phyloP scores from a whole-genome alignment of 345 rosid genomes.

The Populus euphratica region DNA sequence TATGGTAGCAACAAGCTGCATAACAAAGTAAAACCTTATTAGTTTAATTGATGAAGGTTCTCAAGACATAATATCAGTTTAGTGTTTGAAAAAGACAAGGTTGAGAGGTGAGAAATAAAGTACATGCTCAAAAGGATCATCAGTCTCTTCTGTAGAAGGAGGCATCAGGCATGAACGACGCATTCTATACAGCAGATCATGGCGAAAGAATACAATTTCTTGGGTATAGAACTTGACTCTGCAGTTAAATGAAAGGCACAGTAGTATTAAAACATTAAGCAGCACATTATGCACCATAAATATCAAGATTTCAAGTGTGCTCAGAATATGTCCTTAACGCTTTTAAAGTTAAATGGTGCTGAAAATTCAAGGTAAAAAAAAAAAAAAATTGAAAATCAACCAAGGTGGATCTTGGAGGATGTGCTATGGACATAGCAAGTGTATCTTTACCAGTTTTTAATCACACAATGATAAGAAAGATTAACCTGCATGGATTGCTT shows the following conservation, averaged over 20 bases:
- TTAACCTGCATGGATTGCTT: constrained; percentile 94
- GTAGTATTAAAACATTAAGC: constrained; percentile 4
- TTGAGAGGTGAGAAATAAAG: constrained; percentile 5
- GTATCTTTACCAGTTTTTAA: neutral
- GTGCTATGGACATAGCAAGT: neutral
- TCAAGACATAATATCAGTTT: neutral
- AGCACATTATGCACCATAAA: neutral
- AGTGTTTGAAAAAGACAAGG: neutral
- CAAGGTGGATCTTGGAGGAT: neutral
- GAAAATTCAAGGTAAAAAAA: neutral
- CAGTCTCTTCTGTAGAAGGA: constrained; percentile 80
- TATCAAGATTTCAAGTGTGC: neutral
- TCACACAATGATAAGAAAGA: constrained; percentile 3
- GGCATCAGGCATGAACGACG: constrained; percentile 86
- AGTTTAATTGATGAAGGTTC: constrained; percentile 8
- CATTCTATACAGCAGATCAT: constrained; percentile 84
- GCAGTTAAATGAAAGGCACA: constrained; percentile 27
- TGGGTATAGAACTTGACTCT: constrained; percentile 85
- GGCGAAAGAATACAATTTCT: constrained; percentile 86
- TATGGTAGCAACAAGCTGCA: constrained; percentile 92
- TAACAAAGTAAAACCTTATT: constrained; percentile 12
- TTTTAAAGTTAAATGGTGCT: neutral
- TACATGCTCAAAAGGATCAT: constrained; percentile 83
- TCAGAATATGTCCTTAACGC: neutral
- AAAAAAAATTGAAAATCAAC: neutral